Evolutionary conservation across 768 basidiomycete species (phyloP).

Genomic region (Hirschioporus abietinus): DNA sequence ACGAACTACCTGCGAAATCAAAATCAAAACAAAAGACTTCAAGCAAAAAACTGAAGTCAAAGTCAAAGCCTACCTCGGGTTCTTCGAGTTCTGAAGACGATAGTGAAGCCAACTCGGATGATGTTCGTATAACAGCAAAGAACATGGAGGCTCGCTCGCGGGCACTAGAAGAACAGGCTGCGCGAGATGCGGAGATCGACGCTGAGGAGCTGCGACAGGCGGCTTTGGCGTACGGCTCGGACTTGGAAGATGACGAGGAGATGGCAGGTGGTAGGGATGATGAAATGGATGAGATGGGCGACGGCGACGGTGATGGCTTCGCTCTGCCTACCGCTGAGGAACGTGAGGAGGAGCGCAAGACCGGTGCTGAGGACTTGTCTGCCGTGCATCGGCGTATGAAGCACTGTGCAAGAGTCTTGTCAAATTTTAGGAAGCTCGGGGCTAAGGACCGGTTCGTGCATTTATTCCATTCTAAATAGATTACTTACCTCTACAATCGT

Average conservation of each 20-base stretch:
- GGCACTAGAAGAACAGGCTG: conserved; percentile 64
- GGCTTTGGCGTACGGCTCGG: conserved; percentile 36
- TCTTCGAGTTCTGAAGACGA: conserved; percentile 37
- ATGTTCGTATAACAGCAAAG: conserved; percentile 57
- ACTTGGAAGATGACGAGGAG: conserved; percentile 29
- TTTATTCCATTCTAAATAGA: conserved; percentile 8
- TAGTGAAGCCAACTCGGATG: conserved; percentile 43
- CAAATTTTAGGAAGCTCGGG: conserved; percentile 64
- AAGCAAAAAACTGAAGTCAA: conserved; percentile 29
- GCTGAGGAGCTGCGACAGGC: conserved; percentile 58
- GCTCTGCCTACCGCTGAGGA: conserved; percentile 67
- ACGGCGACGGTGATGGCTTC: conserved; percentile 45
- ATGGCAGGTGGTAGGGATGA: conserved; percentile 10
- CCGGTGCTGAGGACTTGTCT: conserved; percentile 67
- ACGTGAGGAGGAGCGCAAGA: conserved; percentile 63
- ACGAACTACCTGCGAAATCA: conserved; percentile 25
- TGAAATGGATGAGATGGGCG: conserved; percentile 36
- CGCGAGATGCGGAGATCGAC: conserved; percentile 65
- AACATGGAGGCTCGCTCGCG: conserved; percentile 82
- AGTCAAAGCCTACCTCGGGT: conserved; percentile 38
- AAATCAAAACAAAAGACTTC: conserved; percentile 25
- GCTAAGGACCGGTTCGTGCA: conserved; percentile 59
- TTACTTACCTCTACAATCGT: conserved; percentile 10
- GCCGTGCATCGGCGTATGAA: conserved; percentile 77
- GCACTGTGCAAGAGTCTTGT: conserved; percentile 65